Conservation (phyloP, 1,139 yeast species). For the Candida anutae region DNA sequence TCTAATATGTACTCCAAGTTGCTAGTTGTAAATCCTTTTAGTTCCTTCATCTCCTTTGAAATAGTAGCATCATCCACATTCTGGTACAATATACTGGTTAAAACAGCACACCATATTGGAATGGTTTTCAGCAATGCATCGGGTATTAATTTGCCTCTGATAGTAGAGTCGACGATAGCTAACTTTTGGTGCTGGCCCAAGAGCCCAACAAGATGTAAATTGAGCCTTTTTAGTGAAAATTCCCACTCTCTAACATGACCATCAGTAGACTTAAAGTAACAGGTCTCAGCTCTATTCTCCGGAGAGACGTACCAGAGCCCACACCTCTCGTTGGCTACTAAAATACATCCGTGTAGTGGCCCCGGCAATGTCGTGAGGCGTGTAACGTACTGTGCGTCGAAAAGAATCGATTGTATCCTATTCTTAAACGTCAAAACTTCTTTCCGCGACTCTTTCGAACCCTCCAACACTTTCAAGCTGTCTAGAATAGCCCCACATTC, state of each 20-base stretch:
- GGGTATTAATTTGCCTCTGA: slow-evolving; percentile 77
- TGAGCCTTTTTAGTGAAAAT: slow-evolving; percentile 65
- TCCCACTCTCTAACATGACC: slow-evolving; percentile 81
- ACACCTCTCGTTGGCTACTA: slow-evolving; percentile 75
- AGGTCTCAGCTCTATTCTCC: slow-evolving; percentile 28
- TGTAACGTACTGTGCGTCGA: too few species aligned
- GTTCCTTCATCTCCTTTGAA: slow-evolving; percentile 3
- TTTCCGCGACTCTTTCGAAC: slow-evolving; percentile 39
- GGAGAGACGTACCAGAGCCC: slow-evolving; percentile 79
- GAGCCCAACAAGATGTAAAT: slow-evolving; percentile 56
- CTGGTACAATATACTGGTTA: slow-evolving; percentile 46
- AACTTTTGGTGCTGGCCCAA: slow-evolving; percentile 38
- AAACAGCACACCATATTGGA: slow-evolving; percentile 87
- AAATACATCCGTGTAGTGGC: slow-evolving; percentile 22
- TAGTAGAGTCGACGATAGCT: slow-evolving; percentile 73
- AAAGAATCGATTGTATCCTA: slow-evolving; percentile 60
- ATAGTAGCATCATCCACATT: slow-evolving; percentile 10
- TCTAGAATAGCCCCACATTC: too few species aligned
- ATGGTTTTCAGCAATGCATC: slow-evolving; percentile 82
- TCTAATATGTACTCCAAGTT: slow-evolving; percentile 6
- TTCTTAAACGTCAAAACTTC: slow-evolving; percentile 53
- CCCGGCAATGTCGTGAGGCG: too few species aligned
- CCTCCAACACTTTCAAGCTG: too few species aligned
- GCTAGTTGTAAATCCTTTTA: slow-evolving; percentile 4
- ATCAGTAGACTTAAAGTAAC: slow-evolving; percentile 85